phyloP scores from a whole-genome alignment of 1,284 basidiomycete genomes.

The Peniophora sp. region DNA sequence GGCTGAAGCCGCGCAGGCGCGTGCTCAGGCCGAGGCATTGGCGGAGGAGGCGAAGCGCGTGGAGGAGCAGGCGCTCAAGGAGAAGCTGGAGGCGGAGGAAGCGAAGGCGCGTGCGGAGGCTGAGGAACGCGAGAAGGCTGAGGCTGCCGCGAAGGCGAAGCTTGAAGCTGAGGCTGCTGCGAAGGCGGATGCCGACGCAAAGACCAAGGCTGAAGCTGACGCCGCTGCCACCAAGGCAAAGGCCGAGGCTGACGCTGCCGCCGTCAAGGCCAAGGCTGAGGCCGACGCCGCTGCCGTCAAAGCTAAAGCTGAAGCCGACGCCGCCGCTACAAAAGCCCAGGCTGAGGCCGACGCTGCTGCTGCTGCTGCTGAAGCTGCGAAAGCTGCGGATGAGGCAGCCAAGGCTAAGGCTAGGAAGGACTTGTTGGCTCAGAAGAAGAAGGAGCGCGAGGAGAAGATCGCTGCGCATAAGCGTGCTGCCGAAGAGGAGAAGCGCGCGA shows the following conservation, averaged over 20 bases:
- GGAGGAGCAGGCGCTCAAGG: background rate
- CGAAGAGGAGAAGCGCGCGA: constrained; percentile 9
- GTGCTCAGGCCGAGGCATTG: background rate
- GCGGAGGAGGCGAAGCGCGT: background rate
- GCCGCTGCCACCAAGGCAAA: background rate
- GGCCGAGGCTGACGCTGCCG: background rate
- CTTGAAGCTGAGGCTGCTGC: background rate
- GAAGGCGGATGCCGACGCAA: constrained; percentile 1
- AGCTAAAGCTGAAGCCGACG: constrained; percentile 3
- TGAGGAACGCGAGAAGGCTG: background rate
- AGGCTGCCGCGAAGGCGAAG: background rate
- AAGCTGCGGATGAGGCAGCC: constrained; percentile 15
- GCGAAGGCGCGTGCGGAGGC: background rate
- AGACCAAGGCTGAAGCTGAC: background rate
- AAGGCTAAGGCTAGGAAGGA: constrained; percentile 12
- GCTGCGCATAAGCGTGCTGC: constrained; percentile 6
- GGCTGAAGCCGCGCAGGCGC: constrained; percentile 1
- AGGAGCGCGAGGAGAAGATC: background rate
- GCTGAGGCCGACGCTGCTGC: background rate
- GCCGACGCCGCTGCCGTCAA: constrained; percentile 15
- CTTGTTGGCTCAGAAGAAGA: constrained; percentile 15
- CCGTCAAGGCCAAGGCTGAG: too few relatives aligned
- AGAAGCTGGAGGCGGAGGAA: background rate
- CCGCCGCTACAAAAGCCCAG: background rate
- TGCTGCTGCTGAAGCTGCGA: too few relatives aligned